Conservation (phyloP, 1,284 basidiomycete species). For the Ceratorhiza oryzae-sativae region DNA sequence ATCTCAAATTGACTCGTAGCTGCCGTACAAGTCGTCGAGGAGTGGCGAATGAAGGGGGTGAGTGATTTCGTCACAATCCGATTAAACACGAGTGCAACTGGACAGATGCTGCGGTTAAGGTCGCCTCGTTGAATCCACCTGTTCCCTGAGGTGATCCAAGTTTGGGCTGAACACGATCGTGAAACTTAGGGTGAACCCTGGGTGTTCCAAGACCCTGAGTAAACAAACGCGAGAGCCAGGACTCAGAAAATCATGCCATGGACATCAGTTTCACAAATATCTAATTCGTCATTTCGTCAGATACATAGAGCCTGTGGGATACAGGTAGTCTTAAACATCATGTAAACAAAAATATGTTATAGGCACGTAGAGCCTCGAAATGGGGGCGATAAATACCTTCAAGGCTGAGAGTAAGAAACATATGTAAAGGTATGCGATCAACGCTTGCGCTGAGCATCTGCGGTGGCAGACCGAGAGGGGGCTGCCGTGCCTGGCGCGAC, state of each 20-base stretch:
- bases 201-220: conserved; percentile 10
- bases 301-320: conserved; percentile 24
- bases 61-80: conserved; percentile 8
- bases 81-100: background rate
- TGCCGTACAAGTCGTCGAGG: conserved; percentile 13
- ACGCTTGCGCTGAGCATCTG: conserved; percentile 34
- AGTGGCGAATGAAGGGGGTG: background rate
- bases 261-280: conserved; percentile 22
- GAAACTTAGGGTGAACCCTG: conserved; percentile 34
- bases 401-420: conserved; percentile 2
- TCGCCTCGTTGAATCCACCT: conserved; percentile 34
- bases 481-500: background rate
- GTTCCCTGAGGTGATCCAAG: conserved; percentile 20
- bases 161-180: conserved; percentile 11
- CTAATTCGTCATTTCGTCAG: conserved; percentile 38
- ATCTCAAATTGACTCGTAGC: conserved; percentile 6
- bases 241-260: background rate
- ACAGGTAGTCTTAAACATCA: conserved; percentile 30
- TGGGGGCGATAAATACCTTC: conserved; percentile 31
- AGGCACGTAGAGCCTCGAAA: conserved; percentile 6
- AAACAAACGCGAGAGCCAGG: background rate
- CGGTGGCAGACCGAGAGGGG: conserved; percentile 15
- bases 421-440: conserved; percentile 4
- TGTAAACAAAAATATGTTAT: conserved; percentile 30
- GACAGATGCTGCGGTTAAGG: background rate